phyloP scores from a whole-genome alignment of 768 basidiomycete species.

The Naganishia friedmannii region DNA sequence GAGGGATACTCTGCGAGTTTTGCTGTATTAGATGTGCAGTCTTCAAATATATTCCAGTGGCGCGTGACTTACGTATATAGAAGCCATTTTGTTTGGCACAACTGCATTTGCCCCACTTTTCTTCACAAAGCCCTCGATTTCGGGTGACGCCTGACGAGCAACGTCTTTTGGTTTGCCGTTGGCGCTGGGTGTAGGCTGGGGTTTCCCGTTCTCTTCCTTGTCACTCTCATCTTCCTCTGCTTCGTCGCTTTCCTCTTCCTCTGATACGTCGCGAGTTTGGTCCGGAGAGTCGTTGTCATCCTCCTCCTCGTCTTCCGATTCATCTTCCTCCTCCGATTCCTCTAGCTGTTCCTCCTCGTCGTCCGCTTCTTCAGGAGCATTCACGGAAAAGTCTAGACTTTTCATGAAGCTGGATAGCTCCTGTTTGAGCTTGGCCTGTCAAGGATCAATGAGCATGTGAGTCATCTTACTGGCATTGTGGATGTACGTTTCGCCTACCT shows the following conservation, averaged over 20 bases:
- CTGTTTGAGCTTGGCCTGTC: slow-evolving; percentile 43
- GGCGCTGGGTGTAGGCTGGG: not conserved
- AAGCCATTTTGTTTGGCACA: slow-evolving; percentile 9
- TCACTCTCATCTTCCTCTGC: slow-evolving; percentile 50
- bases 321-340: slow-evolving; percentile 55
- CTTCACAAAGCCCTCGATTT: slow-evolving; percentile 25
- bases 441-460: not conserved
- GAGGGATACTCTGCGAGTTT: slow-evolving; percentile 36
- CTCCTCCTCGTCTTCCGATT: slow-evolving; percentile 53
- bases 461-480: not conserved
- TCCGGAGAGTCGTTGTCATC: slow-evolving; percentile 49
- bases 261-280: too few species aligned
- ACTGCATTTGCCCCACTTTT: slow-evolving; percentile 25
- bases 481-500: slow-evolving; percentile 25
- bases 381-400: slow-evolving; percentile 42
- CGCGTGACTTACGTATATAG: slow-evolving; percentile 31
- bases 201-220: slow-evolving; percentile 34
- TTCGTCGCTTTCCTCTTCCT: slow-evolving; percentile 56
- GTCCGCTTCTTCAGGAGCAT: slow-evolving; percentile 44
- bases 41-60: slow-evolving; percentile 12
- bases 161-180: not conserved
- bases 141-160: slow-evolving; percentile 3
- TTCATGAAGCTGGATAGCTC: slow-evolving; percentile 51
- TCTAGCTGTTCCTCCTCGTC: slow-evolving; percentile 44
- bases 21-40: not conserved